These are phyloP conservation scores for Zygoascus bituminiphila DNA, from an alignment of 805 yeast genomes.

Conservation along the genomic window DNA sequence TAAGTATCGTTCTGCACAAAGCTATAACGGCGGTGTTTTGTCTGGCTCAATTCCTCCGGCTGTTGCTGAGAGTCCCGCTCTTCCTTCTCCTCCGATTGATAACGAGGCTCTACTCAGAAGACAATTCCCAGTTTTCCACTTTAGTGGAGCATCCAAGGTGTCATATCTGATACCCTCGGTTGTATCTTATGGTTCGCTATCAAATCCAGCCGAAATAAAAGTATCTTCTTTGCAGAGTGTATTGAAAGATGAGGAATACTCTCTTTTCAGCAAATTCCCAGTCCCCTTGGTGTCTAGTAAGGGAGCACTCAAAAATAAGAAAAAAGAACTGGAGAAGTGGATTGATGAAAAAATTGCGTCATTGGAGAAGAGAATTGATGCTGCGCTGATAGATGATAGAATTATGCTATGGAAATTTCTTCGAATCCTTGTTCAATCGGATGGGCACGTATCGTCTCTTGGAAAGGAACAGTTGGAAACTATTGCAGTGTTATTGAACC, in stretches of 20 bases:
- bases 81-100: conserved; percentile 15
- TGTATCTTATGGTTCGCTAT: conserved; percentile 31
- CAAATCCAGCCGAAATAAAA: conserved; percentile 24
- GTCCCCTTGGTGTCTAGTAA: conserved; percentile 53
- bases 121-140: conserved; percentile 71
- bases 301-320: conserved; percentile 42
- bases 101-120: conserved; percentile 42
- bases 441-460: conserved; percentile 26
- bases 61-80: not conserved
- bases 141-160: conserved; percentile 39
- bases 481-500: conserved; percentile 20
- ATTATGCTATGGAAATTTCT: conserved; percentile 30
- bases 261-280: conserved; percentile 39
- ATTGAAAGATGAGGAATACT: conserved; percentile 22
- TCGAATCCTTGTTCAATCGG: conserved; percentile 26
- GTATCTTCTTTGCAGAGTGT: conserved; percentile 24
- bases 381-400: conserved; percentile 15
- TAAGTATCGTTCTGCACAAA: not conserved
- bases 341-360: conserved; percentile 33
- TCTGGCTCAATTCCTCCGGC: not conserved
- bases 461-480: conserved; percentile 19
- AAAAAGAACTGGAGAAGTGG: conserved; percentile 67
- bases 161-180: conserved; percentile 39
- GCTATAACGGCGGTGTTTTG: not conserved
- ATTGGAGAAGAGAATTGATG: conserved; percentile 18